phyloP scores from a whole-genome alignment of 129 eudicot genomes.

The Tagetes erecta region DNA sequence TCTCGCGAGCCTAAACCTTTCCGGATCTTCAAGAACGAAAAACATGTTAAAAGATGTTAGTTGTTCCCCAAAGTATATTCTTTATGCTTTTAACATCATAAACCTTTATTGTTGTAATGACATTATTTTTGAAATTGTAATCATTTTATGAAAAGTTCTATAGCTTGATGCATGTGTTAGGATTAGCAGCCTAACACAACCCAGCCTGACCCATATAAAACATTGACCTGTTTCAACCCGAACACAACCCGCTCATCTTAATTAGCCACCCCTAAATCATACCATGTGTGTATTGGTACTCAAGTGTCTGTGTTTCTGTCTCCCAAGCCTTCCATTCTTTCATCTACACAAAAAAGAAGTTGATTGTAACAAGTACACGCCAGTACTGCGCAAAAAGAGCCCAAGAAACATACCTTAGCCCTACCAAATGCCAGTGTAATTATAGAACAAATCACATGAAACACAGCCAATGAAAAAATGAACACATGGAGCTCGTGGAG shows the following conservation, averaged over 20 bases:
- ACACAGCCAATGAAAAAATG: slow-evolving; percentile 60
- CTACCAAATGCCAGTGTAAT: slow-evolving; percentile 55
- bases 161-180: not conserved
- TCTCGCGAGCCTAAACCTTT: slow-evolving; percentile 67
- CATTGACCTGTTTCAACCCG: not conserved
- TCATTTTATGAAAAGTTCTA: not conserved
- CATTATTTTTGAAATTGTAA: not conserved
- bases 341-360: slow-evolving; percentile 43
- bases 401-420: slow-evolving; percentile 45
- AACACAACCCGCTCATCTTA: not conserved
- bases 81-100: not conserved
- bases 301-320: slow-evolving; percentile 58
- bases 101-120: not conserved
- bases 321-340: slow-evolving; percentile 73
- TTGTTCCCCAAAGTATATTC: not conserved
- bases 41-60: not conserved
- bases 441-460: slow-evolving; percentile 53
- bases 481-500: slow-evolving; percentile 65
- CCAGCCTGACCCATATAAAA: not conserved
- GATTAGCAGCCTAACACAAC: not conserved
- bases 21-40: slow-evolving; percentile 50
- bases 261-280: not conserved
- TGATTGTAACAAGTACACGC: not conserved
- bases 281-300: slow-evolving; percentile 64
- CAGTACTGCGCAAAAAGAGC: not conserved